Base-by-base conservation (phyloP, 2,329 filamentous ascomycete species). In the Sclerotinia spermophila region DNA sequence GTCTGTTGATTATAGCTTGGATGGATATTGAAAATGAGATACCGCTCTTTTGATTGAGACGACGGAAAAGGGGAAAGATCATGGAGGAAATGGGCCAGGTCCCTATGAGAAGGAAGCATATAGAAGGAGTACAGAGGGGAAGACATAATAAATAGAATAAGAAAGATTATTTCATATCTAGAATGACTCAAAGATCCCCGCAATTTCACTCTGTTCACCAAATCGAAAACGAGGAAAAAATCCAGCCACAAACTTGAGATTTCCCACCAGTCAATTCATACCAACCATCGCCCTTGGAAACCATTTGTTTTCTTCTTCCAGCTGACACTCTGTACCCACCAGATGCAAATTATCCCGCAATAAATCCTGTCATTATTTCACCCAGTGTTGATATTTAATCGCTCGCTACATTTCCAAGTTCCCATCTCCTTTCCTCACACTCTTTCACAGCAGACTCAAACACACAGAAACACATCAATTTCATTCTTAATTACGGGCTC, bases 391-490 rank as follows among this genome's bases (percentile, higher is more conserved):
- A 35, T 21, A 38, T 38, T 51, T 21, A 6, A 19, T 10, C 10
- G 24, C 4, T 51, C 27, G 1, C 8, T 38, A 17, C 21, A 1
- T 15, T 65, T 38, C 3, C n/a, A 0, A 1, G 2, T 15, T 4
- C 13, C 11, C 1, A 2, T 27, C n/a, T 27, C 13, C 0, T 0
- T 15, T 6, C 1, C n/a, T 51, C 13, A 51, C 13, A 8, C 8
- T 3, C 4, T 38, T n/a, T 11, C 11, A 5, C 3, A 53, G 1
- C 1, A 53, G 2, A 7, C 11, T 10, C 19, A 33, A 38, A 10
- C 30, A 40, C 3, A 66, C 21, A 11, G 30, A 10, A 40, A 40
- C 3, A 66, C 21, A 11, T 40, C 33, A 35, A 66, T 2, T 3
- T 66, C 21, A 2, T 17, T 53, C 19, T 21, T 55, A 1, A 55